Conservation (phyloP, 345 rosid genomes). For the Rhizophora mangle region DNA sequence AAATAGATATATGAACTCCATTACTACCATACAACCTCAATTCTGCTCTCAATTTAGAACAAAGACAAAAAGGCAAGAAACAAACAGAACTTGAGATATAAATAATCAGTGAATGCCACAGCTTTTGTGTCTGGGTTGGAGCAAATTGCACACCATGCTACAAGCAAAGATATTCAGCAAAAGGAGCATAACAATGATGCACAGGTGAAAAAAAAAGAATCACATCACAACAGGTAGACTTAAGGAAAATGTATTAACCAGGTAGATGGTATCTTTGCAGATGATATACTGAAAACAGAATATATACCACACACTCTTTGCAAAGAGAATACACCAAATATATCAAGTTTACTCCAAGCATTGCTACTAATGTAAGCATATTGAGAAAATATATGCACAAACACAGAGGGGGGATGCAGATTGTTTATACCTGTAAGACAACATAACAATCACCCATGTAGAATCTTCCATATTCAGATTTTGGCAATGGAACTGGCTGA, state of each 20-base stretch:
- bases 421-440: conserved; percentile 69
- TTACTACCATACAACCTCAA: background rate
- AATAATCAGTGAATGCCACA: background rate
- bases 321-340: no score
- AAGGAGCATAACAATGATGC: no score
- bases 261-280: no score
- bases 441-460: conserved; percentile 94
- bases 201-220: no score
- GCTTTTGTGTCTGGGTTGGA: background rate
- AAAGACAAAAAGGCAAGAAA: background rate
- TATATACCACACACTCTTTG: no score
- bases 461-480: conserved; percentile 91
- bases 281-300: no score
- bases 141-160: background rate
- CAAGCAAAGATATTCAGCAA: no score
- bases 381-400: background rate
- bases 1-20: background rate
- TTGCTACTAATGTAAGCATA: background rate
- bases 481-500: conserved; percentile 80
- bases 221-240: no score
- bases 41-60: background rate
- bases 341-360: background rate
- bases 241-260: no score
- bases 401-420: background rate
- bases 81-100: background rate